Conservation (phyloP, 2,329 filamentous ascomycete genomes). For the Penicillium sp. region DNA sequence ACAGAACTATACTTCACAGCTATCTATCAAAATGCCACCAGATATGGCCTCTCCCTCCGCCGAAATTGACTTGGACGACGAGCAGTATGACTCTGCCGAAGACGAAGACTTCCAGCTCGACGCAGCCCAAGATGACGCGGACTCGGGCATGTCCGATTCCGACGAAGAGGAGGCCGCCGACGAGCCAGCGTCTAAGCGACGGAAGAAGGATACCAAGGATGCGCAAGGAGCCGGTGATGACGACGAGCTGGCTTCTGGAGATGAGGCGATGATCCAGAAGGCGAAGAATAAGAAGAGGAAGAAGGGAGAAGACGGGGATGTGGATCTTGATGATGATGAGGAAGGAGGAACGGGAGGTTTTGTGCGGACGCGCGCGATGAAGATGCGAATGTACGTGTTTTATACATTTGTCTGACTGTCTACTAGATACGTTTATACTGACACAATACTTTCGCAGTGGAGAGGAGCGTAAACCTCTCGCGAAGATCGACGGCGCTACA, state of each 20-base stretch:
- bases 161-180: conserved; percentile 25
- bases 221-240: no score
- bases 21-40: no score
- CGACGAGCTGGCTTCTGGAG: conserved; percentile 49
- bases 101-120: conserved; percentile 35
- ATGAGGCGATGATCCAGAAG: conserved; percentile 48
- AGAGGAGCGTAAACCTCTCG: conserved; percentile 41
- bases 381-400: conserved; percentile 37
- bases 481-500: conserved; percentile 44
- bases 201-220: conserved; percentile 26
- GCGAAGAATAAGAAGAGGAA: conserved; percentile 36
- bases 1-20: no score
- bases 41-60: no score
- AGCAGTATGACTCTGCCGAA: conserved; percentile 35
- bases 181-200: conserved; percentile 34
- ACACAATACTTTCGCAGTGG: no score
- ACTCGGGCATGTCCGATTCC: conserved; percentile 26
- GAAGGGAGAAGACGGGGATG: conserved; percentile 31
- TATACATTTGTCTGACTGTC: background rate
- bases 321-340: conserved; percentile 35
- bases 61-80: conserved; percentile 26
- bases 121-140: conserved; percentile 27
- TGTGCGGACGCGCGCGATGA: conserved; percentile 49
- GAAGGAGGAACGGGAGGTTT: conserved; percentile 44
- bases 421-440: no score